Conservation (phyloP, 371 early-diverging fungal genomes). For the Mucor sp. region DNA sequence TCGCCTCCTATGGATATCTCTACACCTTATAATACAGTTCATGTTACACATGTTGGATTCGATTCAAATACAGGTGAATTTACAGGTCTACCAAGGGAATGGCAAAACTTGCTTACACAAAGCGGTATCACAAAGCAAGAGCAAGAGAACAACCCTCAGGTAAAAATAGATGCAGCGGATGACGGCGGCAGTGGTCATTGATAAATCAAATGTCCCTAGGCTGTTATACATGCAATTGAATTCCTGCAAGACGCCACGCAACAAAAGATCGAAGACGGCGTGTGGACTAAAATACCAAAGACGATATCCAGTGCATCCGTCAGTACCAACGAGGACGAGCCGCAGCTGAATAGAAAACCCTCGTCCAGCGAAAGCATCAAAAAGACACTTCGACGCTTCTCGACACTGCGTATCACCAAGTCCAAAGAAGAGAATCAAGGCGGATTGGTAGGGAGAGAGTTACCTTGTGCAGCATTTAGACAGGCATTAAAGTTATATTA, state of each 20-base stretch:
- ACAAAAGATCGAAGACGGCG: slow-evolving; percentile 51
- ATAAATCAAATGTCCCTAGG: slow-evolving; percentile 31
- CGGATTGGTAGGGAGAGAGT: neutral
- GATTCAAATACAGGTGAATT: slow-evolving; percentile 85
- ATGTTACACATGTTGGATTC: slow-evolving; percentile 91
- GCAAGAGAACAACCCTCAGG: slow-evolving; percentile 89
- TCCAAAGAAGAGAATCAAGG: slow-evolving; percentile 9
- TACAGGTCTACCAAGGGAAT: slow-evolving; percentile 89
- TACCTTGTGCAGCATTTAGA: neutral
- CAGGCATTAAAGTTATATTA: neutral
- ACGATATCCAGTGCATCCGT: neutral
- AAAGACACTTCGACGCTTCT: slow-evolving; percentile 19
- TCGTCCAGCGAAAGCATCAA: neutral
- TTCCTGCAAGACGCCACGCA: slow-evolving; percentile 72
- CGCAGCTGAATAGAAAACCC: neutral
- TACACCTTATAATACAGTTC: slow-evolving; percentile 91
- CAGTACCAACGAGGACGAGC: neutral
- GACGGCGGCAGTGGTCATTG: neutral
- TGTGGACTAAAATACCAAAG: slow-evolving; percentile 83
- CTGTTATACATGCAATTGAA: slow-evolving; percentile 92
- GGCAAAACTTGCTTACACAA: slow-evolving; percentile 83
- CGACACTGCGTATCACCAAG: slow-evolving; percentile 19
- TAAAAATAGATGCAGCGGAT: neutral
- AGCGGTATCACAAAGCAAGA: slow-evolving; percentile 93
- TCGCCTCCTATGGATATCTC: slow-evolving; percentile 71